A percentile compares a stretch with the other conserved stretches of the same genome.
Evolutionary conservation across 2,329 filamentous ascomycete species (phyloP).

Genomic region (Fonsecaea multimorphosa): DNA sequence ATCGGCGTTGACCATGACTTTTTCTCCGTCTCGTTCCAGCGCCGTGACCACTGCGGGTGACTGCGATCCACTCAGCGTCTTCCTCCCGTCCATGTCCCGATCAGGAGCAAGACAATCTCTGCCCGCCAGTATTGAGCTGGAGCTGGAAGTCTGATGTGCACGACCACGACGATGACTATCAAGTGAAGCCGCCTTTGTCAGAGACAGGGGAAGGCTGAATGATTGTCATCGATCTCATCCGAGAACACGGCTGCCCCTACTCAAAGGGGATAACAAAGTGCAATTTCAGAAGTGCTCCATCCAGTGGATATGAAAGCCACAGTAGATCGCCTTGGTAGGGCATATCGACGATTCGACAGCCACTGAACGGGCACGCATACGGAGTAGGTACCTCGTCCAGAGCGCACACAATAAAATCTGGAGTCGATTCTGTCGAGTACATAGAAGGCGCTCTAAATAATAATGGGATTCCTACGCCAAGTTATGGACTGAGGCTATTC

Average conservation of each 20-base stretch:
- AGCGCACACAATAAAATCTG: not conserved
- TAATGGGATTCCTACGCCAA: too few relatives aligned
- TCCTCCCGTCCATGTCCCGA: not conserved
- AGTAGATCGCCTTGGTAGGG: not conserved
- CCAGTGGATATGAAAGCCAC: not conserved
- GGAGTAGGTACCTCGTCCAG: not conserved
- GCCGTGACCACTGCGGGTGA: too few relatives aligned
- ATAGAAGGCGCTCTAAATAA: too few relatives aligned
- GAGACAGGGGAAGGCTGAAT: not conserved
- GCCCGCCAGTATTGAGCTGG: not conserved
- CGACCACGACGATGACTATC: too few relatives aligned
- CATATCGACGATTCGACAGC: not conserved
- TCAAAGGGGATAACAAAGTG: not conserved
- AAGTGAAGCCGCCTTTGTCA: not conserved
- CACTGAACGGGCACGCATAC: not conserved
- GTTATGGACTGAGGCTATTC: not conserved
- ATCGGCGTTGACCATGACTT: conserved; percentile 6
- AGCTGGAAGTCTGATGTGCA: not conserved
- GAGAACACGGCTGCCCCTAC: not conserved
- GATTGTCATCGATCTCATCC: not conserved
- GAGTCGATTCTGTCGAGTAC: not conserved
- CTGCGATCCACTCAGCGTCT: not conserved
- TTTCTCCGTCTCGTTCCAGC: conserved; percentile 1
- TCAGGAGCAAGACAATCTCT: not conserved
- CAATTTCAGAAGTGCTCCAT: not conserved